Evolutionary conservation across 345 rosid species (phyloP), one percentile per base, ranked within the genome.

Genomic region (Hibiscus tridactylites): DNA sequence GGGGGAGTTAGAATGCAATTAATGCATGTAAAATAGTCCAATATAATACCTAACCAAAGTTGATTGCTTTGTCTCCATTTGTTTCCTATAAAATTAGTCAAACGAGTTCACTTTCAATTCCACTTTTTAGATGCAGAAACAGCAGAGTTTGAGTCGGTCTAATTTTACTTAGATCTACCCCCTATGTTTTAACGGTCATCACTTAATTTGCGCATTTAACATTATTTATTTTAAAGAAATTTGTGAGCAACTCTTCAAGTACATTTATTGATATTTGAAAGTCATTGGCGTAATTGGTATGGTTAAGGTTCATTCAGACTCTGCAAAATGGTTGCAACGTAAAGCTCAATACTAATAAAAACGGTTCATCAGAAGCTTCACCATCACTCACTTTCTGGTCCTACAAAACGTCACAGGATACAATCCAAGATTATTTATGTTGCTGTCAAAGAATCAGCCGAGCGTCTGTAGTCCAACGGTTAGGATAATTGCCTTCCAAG

Each of bases 401-500:
- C n/a, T n/a, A n/a, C n/a, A n/a, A n/a, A n/a, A n/a, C n/a, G n/a
- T n/a, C n/a, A n/a, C n/a, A n/a, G n/a, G n/a, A n/a, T n/a, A n/a
- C n/a, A n/a, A n/a, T n/a, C n/a, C n/a, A n/a, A n/a, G n/a, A n/a
- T n/a, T n/a, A n/a, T n/a, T n/a, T n/a, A n/a, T n/a, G n/a, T n/a
- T n/a, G n/a, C n/a, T n/a, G n/a, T n/a, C n/a, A n/a, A n/a, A n/a
- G n/a, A n/a, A n/a, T n/a, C n/a, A n/a, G n/a, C n/a, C n/a, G n/a
- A n/a, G 42, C 85, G 93, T 88, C 72, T 90, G 95, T 88, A 89
- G 97, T 91, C 90, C 97, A 89, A 91, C 93, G 91, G 96, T 88
- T 85, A 91, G 96, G 97, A 93, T 91, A 88, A 87, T 89, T 88
- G 93, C 90, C 97, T 89, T 85, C 91, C 81, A 83, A 84, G 80